Evolutionary conservation across 192 early-diverging fungal genomes (phyloP), one percentile per base, ranked within the genome.

Genomic region (Linnemannia hyalina): DNA sequence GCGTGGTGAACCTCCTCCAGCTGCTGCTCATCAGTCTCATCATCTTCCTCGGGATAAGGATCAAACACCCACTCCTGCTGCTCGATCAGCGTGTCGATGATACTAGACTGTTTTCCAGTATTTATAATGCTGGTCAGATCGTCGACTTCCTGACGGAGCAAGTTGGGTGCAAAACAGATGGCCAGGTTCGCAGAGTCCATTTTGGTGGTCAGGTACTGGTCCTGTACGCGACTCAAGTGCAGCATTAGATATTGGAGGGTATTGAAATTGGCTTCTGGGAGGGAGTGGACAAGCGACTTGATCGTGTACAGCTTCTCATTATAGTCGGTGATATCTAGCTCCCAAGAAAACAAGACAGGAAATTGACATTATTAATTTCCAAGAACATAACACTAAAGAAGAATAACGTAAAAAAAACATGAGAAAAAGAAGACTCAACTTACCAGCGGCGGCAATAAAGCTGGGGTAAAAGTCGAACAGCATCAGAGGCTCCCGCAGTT

Each of bases 181-280:
- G 96, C 94, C 74, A 99, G 86, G 77, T 98, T 99, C 36, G 96
- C 95, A 36, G 96, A 85, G 29, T 95, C 94, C 98, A 99, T 99
- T 76, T 97, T 97, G 88, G 98, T 99, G 23, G 91, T 88, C 32
- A 89, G 83, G 52, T 94, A 91, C 49, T 95, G 82, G 35, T 90
- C 80, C 20, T 95, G 88, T 4, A 99, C 93, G 0, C 88, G 90
- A 69, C 91, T 90, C 74, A 95, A 78, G 63, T 96, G 95, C 57
- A 74, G 82, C 91, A 96, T 93, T 74, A 96, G 71, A 70, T 89
- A 92, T 54, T 91, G 83, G 38, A 95, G 87, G 15, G 94, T 94
- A 49, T 86, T 79, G 73, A 89, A 89, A 68, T 96, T 93, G 36
- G 88, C 65, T 47, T 70, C 73, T 1, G 95, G 95, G 76, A 96